A percentile compares a stretch with the other conserved stretches of the same genome.
Conservation (phyloP, 139 green algal species). For the Chlorella sp. region DNA sequence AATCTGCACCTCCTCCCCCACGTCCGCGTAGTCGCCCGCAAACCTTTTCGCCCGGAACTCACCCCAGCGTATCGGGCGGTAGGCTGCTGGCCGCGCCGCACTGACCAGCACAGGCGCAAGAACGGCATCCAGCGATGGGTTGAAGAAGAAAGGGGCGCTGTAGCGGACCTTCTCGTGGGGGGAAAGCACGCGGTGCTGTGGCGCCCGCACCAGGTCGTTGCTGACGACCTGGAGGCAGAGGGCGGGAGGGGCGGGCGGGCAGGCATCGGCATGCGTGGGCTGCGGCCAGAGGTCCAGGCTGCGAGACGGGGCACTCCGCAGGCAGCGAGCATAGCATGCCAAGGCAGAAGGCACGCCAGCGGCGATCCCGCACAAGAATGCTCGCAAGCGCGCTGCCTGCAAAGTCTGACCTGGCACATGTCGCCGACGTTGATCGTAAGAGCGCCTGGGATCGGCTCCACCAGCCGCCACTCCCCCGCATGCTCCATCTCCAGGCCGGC, state of each 20-base stretch:
- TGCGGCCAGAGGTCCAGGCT: neutral
- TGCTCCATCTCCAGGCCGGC: conserved; percentile 47
- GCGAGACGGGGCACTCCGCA: neutral
- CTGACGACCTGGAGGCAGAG: conserved; percentile 12
- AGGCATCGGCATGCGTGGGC: neutral
- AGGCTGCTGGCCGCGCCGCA: conserved; percentile 12
- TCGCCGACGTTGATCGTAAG: conserved; percentile 57
- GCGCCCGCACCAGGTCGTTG: conserved; percentile 43
- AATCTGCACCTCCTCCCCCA: conserved; percentile 64
- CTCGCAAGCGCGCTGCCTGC: neutral
- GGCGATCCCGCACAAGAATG: neutral
- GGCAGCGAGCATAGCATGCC: neutral
- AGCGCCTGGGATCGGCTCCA: conserved; percentile 22
- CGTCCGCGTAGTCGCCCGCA: conserved; percentile 49
- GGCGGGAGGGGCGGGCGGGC: neutral
- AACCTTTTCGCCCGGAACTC: conserved; percentile 35
- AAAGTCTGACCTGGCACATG: conserved; percentile 24
- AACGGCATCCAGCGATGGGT: conserved; percentile 36
- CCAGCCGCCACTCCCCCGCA: conserved; percentile 34
- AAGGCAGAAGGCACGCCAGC: neutral
- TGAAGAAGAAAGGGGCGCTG: conserved; percentile 58
- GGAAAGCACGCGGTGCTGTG: conserved; percentile 50
- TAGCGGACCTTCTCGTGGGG: conserved; percentile 28
- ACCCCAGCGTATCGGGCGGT: conserved; percentile 47
- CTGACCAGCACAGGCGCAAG: conserved; percentile 21